Base-by-base conservation (phyloP, 179 eudicot species). In the Carnegiea gigantea region DNA sequence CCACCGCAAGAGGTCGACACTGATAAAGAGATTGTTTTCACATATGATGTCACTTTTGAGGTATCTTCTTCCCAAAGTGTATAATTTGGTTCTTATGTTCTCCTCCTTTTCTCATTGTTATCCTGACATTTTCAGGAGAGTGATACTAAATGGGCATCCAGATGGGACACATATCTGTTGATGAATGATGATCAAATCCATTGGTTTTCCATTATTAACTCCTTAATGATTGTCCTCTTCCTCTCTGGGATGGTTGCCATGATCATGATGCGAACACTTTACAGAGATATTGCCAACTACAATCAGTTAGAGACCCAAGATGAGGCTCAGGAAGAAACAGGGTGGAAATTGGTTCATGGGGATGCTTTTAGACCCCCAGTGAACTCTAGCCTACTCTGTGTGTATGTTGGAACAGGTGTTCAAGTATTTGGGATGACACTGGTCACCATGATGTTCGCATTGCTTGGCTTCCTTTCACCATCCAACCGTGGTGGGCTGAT, bases 31-130 rank as follows among this genome's bases (percentile, higher is more conserved):
- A 57, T 88, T 30, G 88, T 88, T 23, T 88, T 88, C 84, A 82
- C 88, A 24, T 86, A 84, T 80, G 88, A 88, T 82, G 88, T 88
- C 77, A 80, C 77, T 38, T 88, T 86, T 71, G 87, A 86, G 90
- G 88, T 86, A 84, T 46, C 9, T 70, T 53, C 46, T 64, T 71
- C 46, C 24, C n/a, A 10, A 6, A n/a, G 5, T 13, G 0, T 43
- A 0, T 10, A 28, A 71, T 59, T 62, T 20, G 54, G 8, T 38
- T 17, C 18, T 2, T 10, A 23, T 74, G 65, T 28, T n/a, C 57
- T 14, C 70, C 1, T 44, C 6, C 12, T 15, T 40, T 73, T 26
- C 15, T 78, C 73, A 62, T 77, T 67, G 30, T 73, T 53, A 70
- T 76, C 24, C 10, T 75, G n/a, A 44, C 70, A 9, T 73, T 44